Evolutionary conservation across 345 rosid genomes (phyloP).

Genomic region (Syzygium grande): DNA sequence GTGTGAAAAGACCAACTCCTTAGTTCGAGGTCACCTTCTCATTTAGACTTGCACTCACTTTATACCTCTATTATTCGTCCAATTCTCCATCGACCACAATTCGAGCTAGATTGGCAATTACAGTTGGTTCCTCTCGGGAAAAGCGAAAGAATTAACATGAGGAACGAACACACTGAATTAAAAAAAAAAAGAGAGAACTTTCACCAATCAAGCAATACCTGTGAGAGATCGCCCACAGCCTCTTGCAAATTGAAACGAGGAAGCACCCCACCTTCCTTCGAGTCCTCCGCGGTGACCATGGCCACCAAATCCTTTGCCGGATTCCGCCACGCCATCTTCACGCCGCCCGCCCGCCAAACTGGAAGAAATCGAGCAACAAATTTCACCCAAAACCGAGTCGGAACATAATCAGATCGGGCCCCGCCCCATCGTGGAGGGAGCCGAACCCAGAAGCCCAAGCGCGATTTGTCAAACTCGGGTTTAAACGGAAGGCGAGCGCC

Average conservation of each 20-base stretch:
- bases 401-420: not conserved
- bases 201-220: constrained; percentile 11
- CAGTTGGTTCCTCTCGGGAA: too few species aligned
- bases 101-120: too few species aligned
- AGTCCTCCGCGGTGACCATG: constrained; percentile 68
- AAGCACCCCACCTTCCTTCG: constrained; percentile 67
- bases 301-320: constrained; percentile 93
- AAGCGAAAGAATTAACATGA: too few species aligned
- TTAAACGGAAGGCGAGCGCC: too few species aligned
- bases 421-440: fast-evolving
- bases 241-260: constrained; percentile 93
- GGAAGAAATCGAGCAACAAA: not conserved
- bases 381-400: not conserved
- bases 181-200: too few species aligned
- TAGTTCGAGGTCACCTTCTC: too few species aligned
- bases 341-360: not conserved
- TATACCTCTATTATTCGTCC: too few species aligned
- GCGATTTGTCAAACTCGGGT: too few species aligned
- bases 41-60: too few species aligned
- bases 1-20: too few species aligned
- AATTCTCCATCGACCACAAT: too few species aligned
- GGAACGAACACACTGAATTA: too few species aligned
- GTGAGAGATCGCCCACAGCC: constrained; percentile 60
- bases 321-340: constrained; percentile 80
- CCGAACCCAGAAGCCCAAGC: not conserved